Base-by-base conservation (phyloP, 163 green algal species). In the Scenedesmus sp. region DNA sequence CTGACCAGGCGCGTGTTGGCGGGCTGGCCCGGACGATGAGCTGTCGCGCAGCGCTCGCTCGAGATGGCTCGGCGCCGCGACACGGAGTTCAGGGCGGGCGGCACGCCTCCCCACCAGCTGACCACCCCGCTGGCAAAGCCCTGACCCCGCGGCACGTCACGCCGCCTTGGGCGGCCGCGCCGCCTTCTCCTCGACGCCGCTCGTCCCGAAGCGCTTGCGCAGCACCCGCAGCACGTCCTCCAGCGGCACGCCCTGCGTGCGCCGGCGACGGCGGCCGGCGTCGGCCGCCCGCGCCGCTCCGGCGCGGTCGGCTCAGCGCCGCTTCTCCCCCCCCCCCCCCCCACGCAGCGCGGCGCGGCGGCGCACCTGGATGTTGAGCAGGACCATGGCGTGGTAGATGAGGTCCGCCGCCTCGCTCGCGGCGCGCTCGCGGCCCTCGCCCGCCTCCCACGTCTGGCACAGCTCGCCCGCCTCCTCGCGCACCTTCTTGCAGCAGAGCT, bases 331-430 rank as follows among this genome's bases (percentile, higher is more conserved):
- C n/a, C n/a, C n/a, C n/a, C n/a, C n/a, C n/a, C n/a, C n/a, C n/a
- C n/a, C n/a, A n/a, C n/a, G n/a, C n/a, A n/a, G n/a, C n/a, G n/a
- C n/a, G n/a, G n/a, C n/a, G n/a, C n/a, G n/a, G 7, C 39, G 39
- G 7, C 66, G 29, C 54, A 93, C 93, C 89, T 97, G 93, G 36
- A 91, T 22, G 78, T 94, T 93, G 0, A 98, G 85, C 60, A 99
- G 86, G 45, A 99, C 96, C 88, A 99, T 94, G 45, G 92, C 86
- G 82, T 99, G 96, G 86, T 99, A 99, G 36, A 99, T 82, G 71
- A 99, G 87, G 87, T 99, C 96, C 4, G 96, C 96, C 80, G 93
- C 93, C 81, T 99, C 94, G n/a, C 87, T 95, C 14, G 93, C 94
- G 0, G 92, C 87, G 1, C 96, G 79, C 73, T 98, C 92, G 29